Percentiles rank a stretch among this genome's conserved stretches.
Conservation (phyloP, 768 basidiomycete species). For the Tulasnella sp. region DNA sequence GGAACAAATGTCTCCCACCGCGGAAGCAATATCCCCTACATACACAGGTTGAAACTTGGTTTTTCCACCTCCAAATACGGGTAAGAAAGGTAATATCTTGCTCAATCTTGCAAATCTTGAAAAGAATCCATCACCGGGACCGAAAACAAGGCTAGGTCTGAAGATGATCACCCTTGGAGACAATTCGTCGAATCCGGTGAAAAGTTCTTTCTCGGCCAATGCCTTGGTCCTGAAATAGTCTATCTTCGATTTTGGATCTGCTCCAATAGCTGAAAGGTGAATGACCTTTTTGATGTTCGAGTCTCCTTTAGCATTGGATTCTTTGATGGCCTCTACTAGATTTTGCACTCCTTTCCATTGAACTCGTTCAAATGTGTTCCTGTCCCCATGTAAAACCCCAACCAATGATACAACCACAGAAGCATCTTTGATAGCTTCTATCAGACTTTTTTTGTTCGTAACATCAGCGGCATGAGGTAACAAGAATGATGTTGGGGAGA, state of each 20-base stretch:
- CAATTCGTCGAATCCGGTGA: constrained; percentile 45
- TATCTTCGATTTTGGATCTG: constrained; percentile 42
- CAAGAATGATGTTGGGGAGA: constrained; percentile 30
- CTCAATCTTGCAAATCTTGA: constrained; percentile 54
- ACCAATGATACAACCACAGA: constrained; percentile 53
- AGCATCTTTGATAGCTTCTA: constrained; percentile 41
- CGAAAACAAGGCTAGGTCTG: constrained; percentile 62
- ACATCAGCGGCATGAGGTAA: constrained; percentile 38
- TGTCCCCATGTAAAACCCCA: constrained; percentile 48
- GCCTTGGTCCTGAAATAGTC: constrained; percentile 52
- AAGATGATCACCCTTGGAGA: constrained; percentile 47
- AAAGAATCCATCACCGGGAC: constrained; percentile 65
- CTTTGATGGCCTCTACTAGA: constrained; percentile 42
- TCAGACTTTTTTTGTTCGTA: constrained; percentile 37
- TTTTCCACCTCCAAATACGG: constrained; percentile 61
- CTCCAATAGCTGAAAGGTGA: constrained; percentile 65
- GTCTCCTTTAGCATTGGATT: constrained; percentile 26
- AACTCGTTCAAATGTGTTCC: constrained; percentile 42
- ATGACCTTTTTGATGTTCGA: constrained; percentile 34
- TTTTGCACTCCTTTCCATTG: constrained; percentile 57
- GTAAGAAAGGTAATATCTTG: constrained; percentile 50
- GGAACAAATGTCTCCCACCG: constrained; percentile 46
- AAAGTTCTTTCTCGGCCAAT: constrained; percentile 43
- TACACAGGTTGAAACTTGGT: constrained; percentile 61
- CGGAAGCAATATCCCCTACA: constrained; percentile 50